Base-by-base conservation (phyloP, 805 yeast species). In the Suhomyces emberorum region DNA sequence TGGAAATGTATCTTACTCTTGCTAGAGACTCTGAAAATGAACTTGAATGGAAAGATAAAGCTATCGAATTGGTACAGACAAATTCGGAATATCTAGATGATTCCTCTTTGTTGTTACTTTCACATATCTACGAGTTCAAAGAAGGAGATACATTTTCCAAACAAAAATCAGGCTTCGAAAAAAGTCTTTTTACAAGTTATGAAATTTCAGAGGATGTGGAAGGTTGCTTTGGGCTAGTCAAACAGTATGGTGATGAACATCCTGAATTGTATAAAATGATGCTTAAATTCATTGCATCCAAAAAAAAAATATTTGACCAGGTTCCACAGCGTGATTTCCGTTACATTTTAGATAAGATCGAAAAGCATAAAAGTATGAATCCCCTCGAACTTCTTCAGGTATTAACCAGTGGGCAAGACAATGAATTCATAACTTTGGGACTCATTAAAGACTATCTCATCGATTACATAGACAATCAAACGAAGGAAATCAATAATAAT, bases 351-450 rank as follows among this genome's bases (percentile, higher is more conserved):
- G 61, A 72, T 18, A 71, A 68, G 38, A 73, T 86, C 32, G 72
- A 76, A 31, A 54, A 64, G 2, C 61, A 66, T 11, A 73, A 76
- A 32, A 54, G 83, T 11, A 68, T 86, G 61, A 69, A 95, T 0
- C 84, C 95, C 0, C 57, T 87, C 14, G 96, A 89, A 46, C 64
- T 93, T 1, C 68, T 91, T n/a, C 80, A 82, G 43, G 72, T 80
- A 2, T 57, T 88, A 28, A 73, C 88, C 27, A 56, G 72, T 3
- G 78, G 79, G 28, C 29, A 32, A 2, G 34, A 27, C 16, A 40
- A 43, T 27, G 77, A 77, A 9, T 78, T 74, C 19, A 77, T 87
- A 0, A 77, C 83, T 0, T 72, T 86, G 23, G 95, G 95, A 0
- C 59, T 85, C 15, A 70, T 93, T 19, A 81, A 82, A 51, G 79